phyloP scores from a whole-genome alignment of 164 flowering plant genomes.

The grape (Vitis vinifera) region DNA sequence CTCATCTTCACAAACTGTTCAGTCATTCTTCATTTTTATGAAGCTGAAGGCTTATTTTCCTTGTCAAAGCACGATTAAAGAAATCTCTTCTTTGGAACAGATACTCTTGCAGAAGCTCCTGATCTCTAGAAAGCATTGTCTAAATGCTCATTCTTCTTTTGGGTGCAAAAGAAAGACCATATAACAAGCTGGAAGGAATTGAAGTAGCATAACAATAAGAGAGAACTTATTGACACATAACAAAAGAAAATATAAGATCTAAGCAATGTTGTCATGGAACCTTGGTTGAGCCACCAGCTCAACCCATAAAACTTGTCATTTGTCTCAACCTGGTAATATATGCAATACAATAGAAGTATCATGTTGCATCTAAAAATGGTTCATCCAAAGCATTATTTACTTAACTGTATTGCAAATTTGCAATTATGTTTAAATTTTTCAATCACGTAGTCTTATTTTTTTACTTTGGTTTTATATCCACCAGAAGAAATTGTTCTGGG shows the following conservation, averaged over 20 bases:
- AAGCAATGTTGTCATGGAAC: background rate
- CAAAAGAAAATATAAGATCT: too few species aligned
- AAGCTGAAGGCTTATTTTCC: slow-evolving; percentile 46
- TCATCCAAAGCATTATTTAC: too few species aligned
- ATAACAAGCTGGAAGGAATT: slow-evolving; percentile 44
- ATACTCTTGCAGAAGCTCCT: slow-evolving; percentile 37
- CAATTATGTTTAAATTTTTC: too few species aligned
- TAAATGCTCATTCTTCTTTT: slow-evolving; percentile 53
- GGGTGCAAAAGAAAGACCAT: slow-evolving; percentile 64
- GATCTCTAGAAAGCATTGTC: slow-evolving; percentile 23
- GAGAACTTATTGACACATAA: too few species aligned
- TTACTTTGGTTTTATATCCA: too few species aligned
- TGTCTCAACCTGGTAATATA: too few species aligned
- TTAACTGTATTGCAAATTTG: too few species aligned
- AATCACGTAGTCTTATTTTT: too few species aligned
- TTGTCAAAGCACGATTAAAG: slow-evolving; percentile 41
- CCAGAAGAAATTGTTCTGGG: too few species aligned
- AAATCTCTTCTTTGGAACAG: slow-evolving; percentile 53
- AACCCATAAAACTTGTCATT: too few species aligned
- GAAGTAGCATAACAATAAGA: slow-evolving; percentile 8
- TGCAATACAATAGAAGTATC: too few species aligned
- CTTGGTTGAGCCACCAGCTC: background rate
- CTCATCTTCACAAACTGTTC: slow-evolving; percentile 43
- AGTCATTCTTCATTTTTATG: slow-evolving; percentile 48
- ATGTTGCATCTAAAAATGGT: too few species aligned